Evolutionary conservation across 805 yeast genomes (phyloP).

Genomic region (Sungouiozyma ichnusensis): DNA sequence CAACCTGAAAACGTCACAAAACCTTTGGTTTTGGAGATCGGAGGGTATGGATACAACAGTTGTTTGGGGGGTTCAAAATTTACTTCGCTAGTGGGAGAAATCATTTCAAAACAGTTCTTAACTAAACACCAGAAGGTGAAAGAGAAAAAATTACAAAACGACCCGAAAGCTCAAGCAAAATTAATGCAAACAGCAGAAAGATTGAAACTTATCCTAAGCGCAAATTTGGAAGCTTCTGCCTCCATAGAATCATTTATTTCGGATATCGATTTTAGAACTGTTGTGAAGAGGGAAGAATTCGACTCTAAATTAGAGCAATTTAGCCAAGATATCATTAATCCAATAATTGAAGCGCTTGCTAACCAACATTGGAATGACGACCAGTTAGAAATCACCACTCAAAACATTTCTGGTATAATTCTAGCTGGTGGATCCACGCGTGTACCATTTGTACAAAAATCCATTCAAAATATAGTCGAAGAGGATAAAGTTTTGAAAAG

Average conservation of each 20-base stretch:
- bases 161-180: constrained; percentile 53
- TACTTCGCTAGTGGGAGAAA: constrained; percentile 52
- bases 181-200: constrained; percentile 79
- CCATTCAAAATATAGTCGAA: constrained; percentile 43
- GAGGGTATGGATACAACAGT: constrained; percentile 62
- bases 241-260: constrained; percentile 64
- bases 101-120: constrained; percentile 52
- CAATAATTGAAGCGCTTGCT: constrained; percentile 43
- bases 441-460: constrained; percentile 74
- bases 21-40: constrained; percentile 44
- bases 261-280: constrained; percentile 63
- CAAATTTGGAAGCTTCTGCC: constrained; percentile 69
- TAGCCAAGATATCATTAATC: constrained; percentile 36
- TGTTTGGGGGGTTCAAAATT: constrained; percentile 66
- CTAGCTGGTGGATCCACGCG: constrained; percentile 87
- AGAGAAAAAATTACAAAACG: constrained; percentile 31
- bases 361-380: constrained; percentile 25
- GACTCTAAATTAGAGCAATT: constrained; percentile 34
- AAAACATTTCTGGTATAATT: constrained; percentile 53
- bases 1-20: constrained; percentile 35
- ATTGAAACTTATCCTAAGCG: constrained; percentile 78
- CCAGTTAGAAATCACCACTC: constrained; percentile 16
- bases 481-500: constrained; percentile 60
- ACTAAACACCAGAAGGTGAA: constrained; percentile 31
- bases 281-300: constrained; percentile 69